phyloP scores from a whole-genome alignment of 164 flowering plant genomes.

The Santalum album region DNA sequence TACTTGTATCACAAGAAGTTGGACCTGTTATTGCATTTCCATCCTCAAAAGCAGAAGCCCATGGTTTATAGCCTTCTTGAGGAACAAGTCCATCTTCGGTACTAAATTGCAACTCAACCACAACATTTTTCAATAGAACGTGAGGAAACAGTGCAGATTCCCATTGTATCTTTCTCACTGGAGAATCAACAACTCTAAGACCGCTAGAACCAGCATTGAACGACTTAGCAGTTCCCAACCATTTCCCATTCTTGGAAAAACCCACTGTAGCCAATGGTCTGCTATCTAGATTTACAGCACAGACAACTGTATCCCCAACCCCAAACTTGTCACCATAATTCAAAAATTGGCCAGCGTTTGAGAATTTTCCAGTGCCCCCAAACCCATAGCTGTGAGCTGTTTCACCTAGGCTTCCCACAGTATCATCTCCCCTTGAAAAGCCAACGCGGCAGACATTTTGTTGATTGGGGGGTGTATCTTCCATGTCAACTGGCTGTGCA shows the following conservation, averaged over 20 bases:
- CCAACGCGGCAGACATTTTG: conserved; percentile 53
- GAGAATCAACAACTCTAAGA: conserved; percentile 29
- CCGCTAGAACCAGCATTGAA: conserved; percentile 41
- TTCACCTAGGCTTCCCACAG: conserved; percentile 49
- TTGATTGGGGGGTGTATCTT: conserved; percentile 45
- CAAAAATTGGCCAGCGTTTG: conserved; percentile 34
- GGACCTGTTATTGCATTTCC: conserved; percentile 45
- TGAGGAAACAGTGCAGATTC: conserved; percentile 54
- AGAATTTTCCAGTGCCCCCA: conserved; percentile 60
- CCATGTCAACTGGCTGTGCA: conserved; percentile 44
- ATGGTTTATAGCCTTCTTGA: conserved; percentile 49
- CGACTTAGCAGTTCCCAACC: conserved; percentile 44
- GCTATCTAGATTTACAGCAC: conserved; percentile 47
- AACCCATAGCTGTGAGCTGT: conserved; percentile 40
- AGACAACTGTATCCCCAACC: conserved; percentile 50
- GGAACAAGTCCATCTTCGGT: conserved; percentile 49
- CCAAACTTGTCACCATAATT: conserved; percentile 49
- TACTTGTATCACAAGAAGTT: conserved; percentile 14
- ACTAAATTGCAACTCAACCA: conserved; percentile 52
- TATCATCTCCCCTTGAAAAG: conserved; percentile 48
- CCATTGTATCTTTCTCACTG: conserved; percentile 23
- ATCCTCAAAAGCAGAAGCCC: conserved; percentile 46
- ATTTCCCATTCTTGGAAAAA: conserved; percentile 52
- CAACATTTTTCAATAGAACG: conserved; percentile 54
- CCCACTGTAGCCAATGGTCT: conserved; percentile 38